Evolutionary conservation across 305 asterid genomes (phyloP).

Genomic region (Fraxinus paxiana): DNA sequence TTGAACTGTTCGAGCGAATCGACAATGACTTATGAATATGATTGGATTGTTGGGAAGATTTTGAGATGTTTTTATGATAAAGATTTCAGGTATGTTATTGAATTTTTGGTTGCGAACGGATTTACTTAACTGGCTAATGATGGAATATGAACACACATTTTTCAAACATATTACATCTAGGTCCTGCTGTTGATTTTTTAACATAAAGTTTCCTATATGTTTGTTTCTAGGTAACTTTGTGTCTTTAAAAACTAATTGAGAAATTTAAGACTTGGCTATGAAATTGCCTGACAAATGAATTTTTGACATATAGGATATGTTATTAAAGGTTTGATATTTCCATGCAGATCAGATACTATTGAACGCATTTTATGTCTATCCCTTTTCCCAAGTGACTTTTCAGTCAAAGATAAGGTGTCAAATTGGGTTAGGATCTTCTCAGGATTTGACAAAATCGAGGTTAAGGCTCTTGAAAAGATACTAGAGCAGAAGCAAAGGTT

Average conservation of each 20-base stretch:
- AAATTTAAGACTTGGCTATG: not conserved
- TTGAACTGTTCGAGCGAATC: slow-evolving; percentile 36
- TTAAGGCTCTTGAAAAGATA: slow-evolving; percentile 93
- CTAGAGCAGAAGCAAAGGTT: slow-evolving; percentile 97
- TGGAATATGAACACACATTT: slow-evolving; percentile 15
- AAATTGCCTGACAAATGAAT: slow-evolving; percentile 7
- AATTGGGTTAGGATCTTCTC: slow-evolving; percentile 72
- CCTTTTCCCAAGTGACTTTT: slow-evolving; percentile 70
- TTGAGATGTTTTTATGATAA: slow-evolving; percentile 94
- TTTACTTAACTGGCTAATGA: slow-evolving; percentile 13
- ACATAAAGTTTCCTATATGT: slow-evolving; percentile 6
- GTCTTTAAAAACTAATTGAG: not conserved
- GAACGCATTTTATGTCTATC: slow-evolving; percentile 74
- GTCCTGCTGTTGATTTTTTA: slow-evolving; percentile 15
- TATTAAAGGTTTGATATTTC: slow-evolving; percentile 17
- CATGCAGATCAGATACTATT: slow-evolving; percentile 79
- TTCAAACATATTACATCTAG: slow-evolving; percentile 7
- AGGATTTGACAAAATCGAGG: slow-evolving; percentile 84
- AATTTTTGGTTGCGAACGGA: slow-evolving; percentile 15
- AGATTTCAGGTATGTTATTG: slow-evolving; percentile 78
- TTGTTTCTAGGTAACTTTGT: slow-evolving; percentile 14
- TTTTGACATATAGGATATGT: slow-evolving; percentile 9
- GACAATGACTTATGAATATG: slow-evolving; percentile 49
- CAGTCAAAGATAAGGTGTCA: slow-evolving; percentile 66
- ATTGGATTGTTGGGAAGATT: slow-evolving; percentile 86